Evolutionary conservation across 1,284 basidiomycete species (phyloP).

Genomic region (Boletus smithii): DNA sequence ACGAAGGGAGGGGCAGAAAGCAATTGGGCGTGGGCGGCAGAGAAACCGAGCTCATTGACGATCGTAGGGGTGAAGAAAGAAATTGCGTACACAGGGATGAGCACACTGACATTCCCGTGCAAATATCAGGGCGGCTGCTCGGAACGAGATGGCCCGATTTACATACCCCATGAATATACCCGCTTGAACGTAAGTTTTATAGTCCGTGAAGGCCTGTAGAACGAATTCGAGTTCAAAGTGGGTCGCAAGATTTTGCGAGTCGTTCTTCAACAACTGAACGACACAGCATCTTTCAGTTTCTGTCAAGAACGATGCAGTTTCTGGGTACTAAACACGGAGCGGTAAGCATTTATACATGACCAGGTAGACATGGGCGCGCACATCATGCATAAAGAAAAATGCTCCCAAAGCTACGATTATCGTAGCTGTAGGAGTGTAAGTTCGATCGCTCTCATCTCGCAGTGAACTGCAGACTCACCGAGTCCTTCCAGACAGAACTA

Average conservation of each 20-base stretch:
- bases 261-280: conserved; percentile 38
- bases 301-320: conserved; percentile 45
- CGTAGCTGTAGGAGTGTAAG: conserved; percentile 26
- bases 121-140: conserved; percentile 4
- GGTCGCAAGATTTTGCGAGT: conserved; percentile 33
- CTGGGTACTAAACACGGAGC: conserved; percentile 37
- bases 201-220: conserved; percentile 41
- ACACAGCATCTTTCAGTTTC: conserved; percentile 36
- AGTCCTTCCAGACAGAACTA: conserved; percentile 33
- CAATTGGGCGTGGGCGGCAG: conserved; percentile 54
- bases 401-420: conserved; percentile 37
- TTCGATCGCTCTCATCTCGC: not conserved
- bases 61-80: conserved; percentile 59
- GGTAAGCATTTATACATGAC: conserved; percentile 1
- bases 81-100: conserved; percentile 54
- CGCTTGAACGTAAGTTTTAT: conserved; percentile 44
- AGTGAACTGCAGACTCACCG: conserved; percentile 2
- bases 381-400: conserved; percentile 46
- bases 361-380: conserved; percentile 15
- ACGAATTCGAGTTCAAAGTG: conserved; percentile 38
- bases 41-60: conserved; percentile 52
- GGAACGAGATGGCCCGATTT: not conserved
- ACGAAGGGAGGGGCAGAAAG: conserved; percentile 52
- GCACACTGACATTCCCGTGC: conserved; percentile 30
- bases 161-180: conserved; percentile 44